phyloP scores from a whole-genome alignment of 2,329 filamentous ascomycete genomes.

The Peltaster fructicola region DNA sequence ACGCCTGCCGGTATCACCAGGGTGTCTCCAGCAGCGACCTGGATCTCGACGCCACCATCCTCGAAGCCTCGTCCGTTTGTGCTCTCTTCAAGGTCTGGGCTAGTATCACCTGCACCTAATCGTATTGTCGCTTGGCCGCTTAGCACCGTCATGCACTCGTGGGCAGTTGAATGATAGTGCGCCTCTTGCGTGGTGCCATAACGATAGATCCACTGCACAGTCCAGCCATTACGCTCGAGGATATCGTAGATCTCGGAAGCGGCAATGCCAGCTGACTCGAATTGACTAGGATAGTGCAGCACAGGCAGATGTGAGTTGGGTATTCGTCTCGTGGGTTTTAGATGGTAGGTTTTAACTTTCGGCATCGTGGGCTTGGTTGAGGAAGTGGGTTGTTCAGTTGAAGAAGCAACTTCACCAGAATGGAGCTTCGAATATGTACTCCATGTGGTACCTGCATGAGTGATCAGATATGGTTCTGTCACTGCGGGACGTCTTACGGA shows the following conservation, averaged over 20 bases:
- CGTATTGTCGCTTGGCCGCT: constrained; percentile 35
- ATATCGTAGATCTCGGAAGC: constrained; percentile 22
- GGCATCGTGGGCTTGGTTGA: constrained; percentile 10
- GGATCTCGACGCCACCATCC: constrained; percentile 30
- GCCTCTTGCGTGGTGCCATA: constrained; percentile 37
- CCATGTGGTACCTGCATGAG: no score
- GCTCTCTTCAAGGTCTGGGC: constrained; percentile 21
- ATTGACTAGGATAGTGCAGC: constrained; percentile 33
- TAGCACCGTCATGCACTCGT: constrained; percentile 42
- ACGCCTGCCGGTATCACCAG: constrained; percentile 41
- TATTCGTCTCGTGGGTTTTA: constrained; percentile 28
- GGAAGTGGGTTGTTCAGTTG: no score
- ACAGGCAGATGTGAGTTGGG: constrained; percentile 36
- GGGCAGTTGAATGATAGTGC: constrained; percentile 39
- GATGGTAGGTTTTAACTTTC: constrained; percentile 21
- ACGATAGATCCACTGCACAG: constrained; percentile 38
- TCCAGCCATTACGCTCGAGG: constrained; percentile 34
- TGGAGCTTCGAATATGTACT: no score
- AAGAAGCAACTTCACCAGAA: no score
- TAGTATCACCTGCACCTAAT: constrained; percentile 36
- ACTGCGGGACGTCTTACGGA: no score
- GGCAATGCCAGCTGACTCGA: no score
- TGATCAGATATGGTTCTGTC: no score
- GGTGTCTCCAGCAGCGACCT: constrained; percentile 36
- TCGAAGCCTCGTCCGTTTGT: constrained; percentile 26